Conservation (phyloP, 2,329 filamentous ascomycete genomes). For the Orbilia oligospora region DNA sequence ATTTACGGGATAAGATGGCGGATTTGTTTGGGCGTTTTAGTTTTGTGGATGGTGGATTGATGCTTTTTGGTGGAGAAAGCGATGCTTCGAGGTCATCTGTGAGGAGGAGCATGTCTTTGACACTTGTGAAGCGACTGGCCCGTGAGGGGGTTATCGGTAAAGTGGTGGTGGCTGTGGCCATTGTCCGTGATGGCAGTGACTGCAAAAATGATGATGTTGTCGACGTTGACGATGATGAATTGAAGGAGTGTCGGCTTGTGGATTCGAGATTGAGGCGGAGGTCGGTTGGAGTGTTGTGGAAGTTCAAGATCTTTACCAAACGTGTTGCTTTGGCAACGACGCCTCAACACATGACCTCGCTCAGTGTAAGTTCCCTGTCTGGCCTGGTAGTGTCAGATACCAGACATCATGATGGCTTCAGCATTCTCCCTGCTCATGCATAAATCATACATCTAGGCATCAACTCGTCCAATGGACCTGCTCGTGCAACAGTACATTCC, state of each 20-base stretch:
- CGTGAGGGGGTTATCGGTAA: constrained; percentile 37
- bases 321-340: constrained; percentile 59
- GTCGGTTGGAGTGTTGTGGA: constrained; percentile 20
- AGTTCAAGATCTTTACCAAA: constrained; percentile 2
- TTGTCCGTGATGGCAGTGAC: constrained; percentile 5
- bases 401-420: not conserved
- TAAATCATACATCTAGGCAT: constrained; percentile 39
- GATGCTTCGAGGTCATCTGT: not conserved
- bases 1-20: constrained; percentile 34
- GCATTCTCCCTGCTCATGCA: constrained; percentile 27
- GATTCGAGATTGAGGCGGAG: constrained; percentile 11
- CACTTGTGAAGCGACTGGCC: constrained; percentile 40
- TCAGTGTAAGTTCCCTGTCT: not conserved
- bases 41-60: constrained; percentile 4
- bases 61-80: not conserved
- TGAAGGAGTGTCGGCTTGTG: not conserved
- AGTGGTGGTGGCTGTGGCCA: not conserved
- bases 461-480: constrained; percentile 24
- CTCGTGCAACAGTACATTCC: constrained; percentile 31
- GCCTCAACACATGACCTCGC: constrained; percentile 57
- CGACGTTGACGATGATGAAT: no score
- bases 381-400: not conserved
- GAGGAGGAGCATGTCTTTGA: constrained; percentile 49
- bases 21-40: constrained; percentile 46
- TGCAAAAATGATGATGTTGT: not conserved